Conservation (phyloP, 345 rosid genomes). For the Boechera divaricarpa region DNA sequence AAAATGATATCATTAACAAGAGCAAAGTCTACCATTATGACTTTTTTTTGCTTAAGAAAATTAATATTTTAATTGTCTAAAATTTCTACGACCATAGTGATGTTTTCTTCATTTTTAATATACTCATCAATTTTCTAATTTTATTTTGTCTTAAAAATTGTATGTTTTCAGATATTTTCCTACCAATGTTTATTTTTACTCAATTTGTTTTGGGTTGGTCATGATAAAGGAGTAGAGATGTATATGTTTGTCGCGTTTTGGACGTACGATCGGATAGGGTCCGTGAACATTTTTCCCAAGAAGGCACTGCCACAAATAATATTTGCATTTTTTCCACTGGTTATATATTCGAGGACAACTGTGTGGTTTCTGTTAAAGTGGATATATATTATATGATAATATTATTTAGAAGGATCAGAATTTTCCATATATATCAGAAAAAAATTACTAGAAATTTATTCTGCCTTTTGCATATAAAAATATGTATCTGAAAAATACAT, state of each 20-base stretch:
- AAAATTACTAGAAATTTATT: not conserved
- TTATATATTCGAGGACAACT: not conserved
- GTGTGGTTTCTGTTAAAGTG: constrained; percentile 14
- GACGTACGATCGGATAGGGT: constrained; percentile 29
- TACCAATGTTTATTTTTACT: not conserved
- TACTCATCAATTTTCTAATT: not conserved
- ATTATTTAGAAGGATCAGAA: not conserved
- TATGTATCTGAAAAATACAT: not conserved
- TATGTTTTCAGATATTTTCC: not conserved
- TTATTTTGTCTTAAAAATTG: not conserved
- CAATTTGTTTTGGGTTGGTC: not conserved
- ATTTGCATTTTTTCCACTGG: not conserved
- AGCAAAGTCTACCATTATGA: not conserved
- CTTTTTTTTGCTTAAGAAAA: not conserved
- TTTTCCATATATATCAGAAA: not conserved
- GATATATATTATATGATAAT: not conserved
- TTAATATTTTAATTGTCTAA: not conserved
- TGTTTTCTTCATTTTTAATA: too few species aligned
- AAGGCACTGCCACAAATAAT: constrained; percentile 35
- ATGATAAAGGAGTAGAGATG: constrained; percentile 21
- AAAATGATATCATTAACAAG: not conserved
- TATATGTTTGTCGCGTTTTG: constrained; percentile 38
- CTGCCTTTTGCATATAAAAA: not conserved
- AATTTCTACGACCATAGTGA: not conserved
- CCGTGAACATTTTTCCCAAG: constrained; percentile 35